phyloP scores from a whole-genome alignment of 345 rosid species.

The Eucalyptus shirleyi region DNA sequence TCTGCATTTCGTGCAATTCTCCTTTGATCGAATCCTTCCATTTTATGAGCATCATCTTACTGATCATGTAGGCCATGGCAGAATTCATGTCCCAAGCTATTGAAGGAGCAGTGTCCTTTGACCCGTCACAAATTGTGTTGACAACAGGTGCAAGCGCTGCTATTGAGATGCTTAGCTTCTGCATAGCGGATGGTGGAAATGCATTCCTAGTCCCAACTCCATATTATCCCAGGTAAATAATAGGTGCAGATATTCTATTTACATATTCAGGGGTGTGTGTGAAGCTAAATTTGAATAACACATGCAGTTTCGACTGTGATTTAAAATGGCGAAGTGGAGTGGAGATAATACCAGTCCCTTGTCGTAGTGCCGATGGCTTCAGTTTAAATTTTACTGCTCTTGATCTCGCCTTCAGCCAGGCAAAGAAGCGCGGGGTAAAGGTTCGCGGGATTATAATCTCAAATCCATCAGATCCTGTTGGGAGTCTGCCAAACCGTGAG shows the following conservation, averaged over 20 bases:
- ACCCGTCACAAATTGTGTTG: slow-evolving; percentile 54
- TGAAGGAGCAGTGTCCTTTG: slow-evolving; percentile 38
- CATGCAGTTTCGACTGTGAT: slow-evolving; percentile 67
- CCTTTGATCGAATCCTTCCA: not conserved
- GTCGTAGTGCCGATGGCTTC: slow-evolving; percentile 78
- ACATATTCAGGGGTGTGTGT: not conserved
- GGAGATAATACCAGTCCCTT: slow-evolving; percentile 80
- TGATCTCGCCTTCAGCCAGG: slow-evolving; percentile 76
- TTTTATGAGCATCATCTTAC: not conserved
- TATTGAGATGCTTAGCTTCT: slow-evolving; percentile 72
- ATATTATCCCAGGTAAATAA: slow-evolving; percentile 57
- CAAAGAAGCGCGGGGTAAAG: slow-evolving; percentile 78
- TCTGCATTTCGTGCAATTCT: not conserved
- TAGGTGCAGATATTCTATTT: not conserved
- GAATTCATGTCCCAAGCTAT: slow-evolving; percentile 61
- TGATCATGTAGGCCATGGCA: slow-evolving; percentile 49
- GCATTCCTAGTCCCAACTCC: slow-evolving; percentile 96
- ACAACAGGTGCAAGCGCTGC: slow-evolving; percentile 71
- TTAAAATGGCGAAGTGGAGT: slow-evolving; percentile 88
- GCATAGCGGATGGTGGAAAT: slow-evolving; percentile 88
- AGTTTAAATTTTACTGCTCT: slow-evolving; percentile 52
- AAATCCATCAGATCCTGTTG: slow-evolving; percentile 75
- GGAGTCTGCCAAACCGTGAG: slow-evolving; percentile 40
- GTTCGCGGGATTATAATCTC: slow-evolving; percentile 73
- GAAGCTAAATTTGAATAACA: not conserved